Evolutionary conservation across 805 yeast genomes (phyloP), one percentile per base, ranked within the genome.

Genomic region (Ogataea pilisensis): DNA sequence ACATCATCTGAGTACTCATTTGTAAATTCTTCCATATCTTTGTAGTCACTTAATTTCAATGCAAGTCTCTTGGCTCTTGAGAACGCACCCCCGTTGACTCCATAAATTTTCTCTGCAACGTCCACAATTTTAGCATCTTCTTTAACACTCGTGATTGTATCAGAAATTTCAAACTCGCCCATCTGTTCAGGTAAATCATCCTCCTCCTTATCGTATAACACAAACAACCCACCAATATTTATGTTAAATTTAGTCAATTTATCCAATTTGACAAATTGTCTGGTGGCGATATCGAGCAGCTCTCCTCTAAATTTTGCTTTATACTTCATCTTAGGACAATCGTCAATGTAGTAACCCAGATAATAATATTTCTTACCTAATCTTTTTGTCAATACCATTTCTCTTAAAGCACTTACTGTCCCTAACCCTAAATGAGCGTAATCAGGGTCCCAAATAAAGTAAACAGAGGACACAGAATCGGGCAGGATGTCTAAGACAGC

Each of bases 391-490:
- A 85, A 55, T 2, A 75, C 68, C 29, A 86, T 63, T 54, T 89
- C 97, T 30, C 85, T 63, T 21, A 88, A 53, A 0, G 86, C 91
- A 45, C 89, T 80, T 2, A 89, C 57, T 20, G 86, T 86, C 0
- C 97, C 97, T 24, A 89, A 59, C 0, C 86, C 82, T 49, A 80
- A 64, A 38, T 76, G 70, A 4, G 81, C 79, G 55, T 70, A 82
- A 39, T 80, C 90, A 0, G 95, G 93, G 55, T 88, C 90, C 85
- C 93, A 87, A 11, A 89, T 78, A 57, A 90, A 85, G 58, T 90
- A 89, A 1, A 90, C 90, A 0, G 95, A 80, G 0, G 96, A 87
- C 0, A 90, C 59, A 0, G 86, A 83, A 20, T 76, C 60, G 0
- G 95, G 95, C 26, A 90, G 60, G 17, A 89, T 64, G 60, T 89